Base-by-base conservation (phyloP, 2,329 filamentous ascomycete species). In the Plectosphaerella cucumerina region DNA sequence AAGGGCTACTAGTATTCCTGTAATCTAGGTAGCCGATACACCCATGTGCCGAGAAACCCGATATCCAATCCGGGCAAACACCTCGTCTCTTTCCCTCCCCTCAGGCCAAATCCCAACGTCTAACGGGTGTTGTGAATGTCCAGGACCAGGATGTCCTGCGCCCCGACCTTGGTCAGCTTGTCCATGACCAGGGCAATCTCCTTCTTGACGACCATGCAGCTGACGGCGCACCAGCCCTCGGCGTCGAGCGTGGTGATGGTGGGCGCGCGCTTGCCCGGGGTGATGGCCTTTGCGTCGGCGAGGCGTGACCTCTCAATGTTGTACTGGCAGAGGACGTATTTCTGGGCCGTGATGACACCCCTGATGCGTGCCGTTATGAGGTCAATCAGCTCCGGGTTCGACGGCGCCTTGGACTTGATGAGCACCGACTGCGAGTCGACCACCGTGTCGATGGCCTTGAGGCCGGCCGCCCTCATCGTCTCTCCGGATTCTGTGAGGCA, bases 321-420 rank as follows among this genome's bases (percentile, higher is more conserved):
- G 79, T 97, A 99, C 65, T 95, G 91, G 76, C 94, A 97, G 26
- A 97, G 82, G 23, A 97, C 90, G 66, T 89, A 97, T 70, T 85
- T 87, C 73, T 99, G 90, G 10, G 94, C 94, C 41, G 90, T 93
- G 65, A 99, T 97, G 56, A 99, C 92, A 69, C 94, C 94, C 53
- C 84, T 82, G 64, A 99, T 96, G 62, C 94, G 85, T 11, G 87
- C 86, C 23, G 88, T 82, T 63, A 99, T 95, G 51, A 96, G 77
- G 20, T 93, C 82, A 50, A 97, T 86, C 52, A 97, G 77, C 56
- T 85, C 83, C 4, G 84, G 82, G 69, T 96, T 89, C 54, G 87
- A 89, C 5, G 92, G 86, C 51, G 85, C 81, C 66, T 86, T 90
- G 41, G 91, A 96, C 75, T 93, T 93, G 76, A 99, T 92, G 52